Percentiles rank a stretch among this genome's conserved stretches.
These are phyloP conservation scores for Globisporangium splendens DNA, from an alignment of 352 stramenopile species.

Conservation along the genomic window DNA sequence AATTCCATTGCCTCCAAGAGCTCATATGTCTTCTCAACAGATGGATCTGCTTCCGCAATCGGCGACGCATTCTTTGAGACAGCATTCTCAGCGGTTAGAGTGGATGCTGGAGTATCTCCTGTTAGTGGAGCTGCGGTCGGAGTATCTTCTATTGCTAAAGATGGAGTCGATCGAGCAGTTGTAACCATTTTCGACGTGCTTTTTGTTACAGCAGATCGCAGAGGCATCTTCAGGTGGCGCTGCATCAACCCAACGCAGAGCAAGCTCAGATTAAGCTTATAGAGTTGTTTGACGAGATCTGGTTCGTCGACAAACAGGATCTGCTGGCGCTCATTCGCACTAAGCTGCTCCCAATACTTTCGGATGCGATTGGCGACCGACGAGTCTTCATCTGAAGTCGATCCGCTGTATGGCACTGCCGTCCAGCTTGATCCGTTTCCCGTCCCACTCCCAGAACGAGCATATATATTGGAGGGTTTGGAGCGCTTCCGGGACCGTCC, in stretches of 20 bases:
- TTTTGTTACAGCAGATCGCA: slow-evolving; percentile 5
- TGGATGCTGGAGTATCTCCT: no score
- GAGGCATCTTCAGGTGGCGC: slow-evolving; percentile 62
- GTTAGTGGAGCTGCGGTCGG: no score
- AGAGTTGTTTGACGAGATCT: slow-evolving; percentile 82
- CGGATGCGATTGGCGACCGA: slow-evolving; percentile 28
- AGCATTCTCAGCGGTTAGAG: no score
- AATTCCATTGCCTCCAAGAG: slow-evolving; percentile 88
- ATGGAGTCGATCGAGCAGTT: slow-evolving; percentile 3
- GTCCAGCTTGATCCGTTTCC: neutral
- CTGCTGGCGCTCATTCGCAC: slow-evolving; percentile 58
- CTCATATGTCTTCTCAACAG: slow-evolving; percentile 64
- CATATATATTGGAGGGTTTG: slow-evolving; percentile 23
- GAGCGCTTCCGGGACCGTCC: slow-evolving; percentile 34
- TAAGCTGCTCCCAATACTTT: slow-evolving; percentile 68
- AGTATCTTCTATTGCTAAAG: neutral
- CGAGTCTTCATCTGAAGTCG: slow-evolving; percentile 2
- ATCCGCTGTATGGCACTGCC: slow-evolving; percentile 4
- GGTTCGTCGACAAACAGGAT: slow-evolving; percentile 78
- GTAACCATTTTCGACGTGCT: no score
- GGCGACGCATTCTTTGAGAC: no score
- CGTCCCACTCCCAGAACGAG: neutral
- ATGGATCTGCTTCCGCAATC: neutral
- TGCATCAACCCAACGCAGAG: slow-evolving; percentile 84
- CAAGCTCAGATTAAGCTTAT: slow-evolving; percentile 85